phyloP scores from a whole-genome alignment of 2,329 filamentous ascomycete genomes.

The Fusarium globosum region DNA sequence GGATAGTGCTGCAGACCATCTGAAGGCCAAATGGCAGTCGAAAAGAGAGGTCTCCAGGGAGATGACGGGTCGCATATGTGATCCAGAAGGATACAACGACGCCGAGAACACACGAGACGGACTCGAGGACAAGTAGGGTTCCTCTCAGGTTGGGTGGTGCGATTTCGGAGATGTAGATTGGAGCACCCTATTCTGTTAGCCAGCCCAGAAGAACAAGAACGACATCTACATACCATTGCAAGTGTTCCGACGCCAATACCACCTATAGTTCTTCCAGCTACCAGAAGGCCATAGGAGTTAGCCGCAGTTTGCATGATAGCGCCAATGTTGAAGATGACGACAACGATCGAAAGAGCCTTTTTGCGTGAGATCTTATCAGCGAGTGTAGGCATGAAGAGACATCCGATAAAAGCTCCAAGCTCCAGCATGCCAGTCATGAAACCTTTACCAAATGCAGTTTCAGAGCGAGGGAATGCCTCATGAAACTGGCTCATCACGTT shows the following conservation, averaged over 20 bases:
- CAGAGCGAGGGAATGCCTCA: slow-evolving; percentile 42
- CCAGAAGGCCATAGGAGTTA: slow-evolving; percentile 20
- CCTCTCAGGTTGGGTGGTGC: slow-evolving; percentile 61
- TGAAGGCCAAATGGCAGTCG: slow-evolving; percentile 52
- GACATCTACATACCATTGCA: slow-evolving; percentile 48
- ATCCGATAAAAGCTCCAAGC: slow-evolving; percentile 61
- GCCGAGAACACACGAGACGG: slow-evolving; percentile 54
- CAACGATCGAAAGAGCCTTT: slow-evolving; percentile 41
- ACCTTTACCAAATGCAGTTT: slow-evolving; percentile 52
- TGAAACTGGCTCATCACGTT: slow-evolving; percentile 59
- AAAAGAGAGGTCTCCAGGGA: slow-evolving; percentile 55
- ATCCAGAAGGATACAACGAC: slow-evolving; percentile 64
- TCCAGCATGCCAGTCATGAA: slow-evolving; percentile 58
- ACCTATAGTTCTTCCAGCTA: slow-evolving; percentile 43
- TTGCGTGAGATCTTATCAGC: slow-evolving; percentile 43
- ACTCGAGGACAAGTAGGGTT: slow-evolving; percentile 60
- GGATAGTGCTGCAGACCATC: slow-evolving; percentile 6
- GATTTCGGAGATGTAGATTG: slow-evolving; percentile 61
- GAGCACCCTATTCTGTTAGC: slow-evolving; percentile 48
- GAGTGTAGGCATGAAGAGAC: slow-evolving; percentile 35
- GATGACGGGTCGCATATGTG: slow-evolving; percentile 61
- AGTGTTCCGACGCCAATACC: slow-evolving; percentile 61
- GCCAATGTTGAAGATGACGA: slow-evolving; percentile 41
- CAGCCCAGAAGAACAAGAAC: accelerated
- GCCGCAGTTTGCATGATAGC: slow-evolving; percentile 43